Evolutionary conservation across 2,329 filamentous ascomycete genomes (phyloP).

Genomic region (Balansia obtecta): DNA sequence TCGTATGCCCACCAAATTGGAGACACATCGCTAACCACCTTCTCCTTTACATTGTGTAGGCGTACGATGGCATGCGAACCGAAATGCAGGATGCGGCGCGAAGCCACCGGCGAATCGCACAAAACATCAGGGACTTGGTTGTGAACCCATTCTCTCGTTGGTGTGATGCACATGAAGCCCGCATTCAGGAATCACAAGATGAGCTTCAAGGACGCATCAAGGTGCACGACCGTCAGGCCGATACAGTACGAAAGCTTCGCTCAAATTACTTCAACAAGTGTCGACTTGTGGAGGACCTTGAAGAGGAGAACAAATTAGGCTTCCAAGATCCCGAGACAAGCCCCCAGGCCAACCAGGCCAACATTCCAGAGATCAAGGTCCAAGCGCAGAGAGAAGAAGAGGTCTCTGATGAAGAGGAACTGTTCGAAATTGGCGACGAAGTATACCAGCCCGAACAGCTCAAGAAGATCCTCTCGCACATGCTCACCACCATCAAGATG

Average conservation of each 20-base stretch:
- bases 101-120: slow-evolving; percentile 90
- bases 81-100: slow-evolving; percentile 87
- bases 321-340: slow-evolving; percentile 78
- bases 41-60: slow-evolving; percentile 35
- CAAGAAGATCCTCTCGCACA: slow-evolving; percentile 79
- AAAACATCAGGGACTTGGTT: slow-evolving; percentile 91
- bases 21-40: slow-evolving; percentile 9
- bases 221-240: slow-evolving; percentile 82
- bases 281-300: slow-evolving; percentile 84
- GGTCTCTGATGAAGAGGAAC: slow-evolving; percentile 57
- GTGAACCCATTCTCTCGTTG: slow-evolving; percentile 88
- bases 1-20: not conserved
- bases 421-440: slow-evolving; percentile 83
- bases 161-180: slow-evolving; percentile 88
- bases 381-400: slow-evolving; percentile 52
- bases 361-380: slow-evolving; percentile 79
- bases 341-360: slow-evolving; percentile 41
- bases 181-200: slow-evolving; percentile 88
- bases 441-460: slow-evolving; percentile 74
- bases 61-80: slow-evolving; percentile 81
- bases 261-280: slow-evolving; percentile 99
- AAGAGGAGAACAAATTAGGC: slow-evolving; percentile 96
- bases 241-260: slow-evolving; percentile 80
- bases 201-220: slow-evolving; percentile 86
- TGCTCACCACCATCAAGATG: slow-evolving; percentile 75